Evolutionary conservation across 2,329 filamentous ascomycete species (phyloP), one percentile per base, ranked within the genome.

Genomic region (Pestalotiopsis sp.): DNA sequence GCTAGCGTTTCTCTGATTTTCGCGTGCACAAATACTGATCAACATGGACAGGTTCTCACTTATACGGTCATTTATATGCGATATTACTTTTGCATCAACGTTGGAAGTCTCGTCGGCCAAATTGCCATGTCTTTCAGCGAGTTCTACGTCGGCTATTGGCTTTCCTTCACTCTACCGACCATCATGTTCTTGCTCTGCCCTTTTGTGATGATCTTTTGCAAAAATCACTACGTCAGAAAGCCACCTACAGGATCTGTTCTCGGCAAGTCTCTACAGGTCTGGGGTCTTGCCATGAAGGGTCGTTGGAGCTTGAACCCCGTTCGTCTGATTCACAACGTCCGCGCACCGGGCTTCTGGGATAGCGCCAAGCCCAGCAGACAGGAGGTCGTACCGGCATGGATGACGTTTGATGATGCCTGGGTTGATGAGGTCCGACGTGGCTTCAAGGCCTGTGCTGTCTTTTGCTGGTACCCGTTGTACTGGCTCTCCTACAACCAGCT

Each of bases 331-430:
- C 71, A 65, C 30, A 71, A 73, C 38, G 61, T 76, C n/a, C 70
- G 69, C 75, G 58, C 85, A 82, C 68, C 86, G 79, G 75, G 71
- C 4, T 89, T 92, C 80, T 94, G 91, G 89, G 88, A 93, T 30
- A 75, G 82, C 3, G 88, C 89, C 68, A 92, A 92, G 80, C 92
- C 92, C 3, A 91, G 88, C 75, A 81, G 83, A 44, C 83, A 93
- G 5, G 80, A 84, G 48, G 78, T 77, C 1, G 76, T 83, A 70
- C 92, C 92, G 0, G 55, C 66, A 0, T 94, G 91, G 91, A 94
- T 94, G 90, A 92, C 89, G 0, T 94, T 94, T 72, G 92, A 95
- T 70, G 93, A 95, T 72, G 88, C 88, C 65, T 95, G 92, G 92
- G 92, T 95, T 40, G 92, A 94, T 75, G 91, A 94, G 76, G 89